These are phyloP conservation scores for Aspergillus pseudotamarii DNA, from an alignment of 2,329 filamentous ascomycete species.

Conservation along the genomic window DNA sequence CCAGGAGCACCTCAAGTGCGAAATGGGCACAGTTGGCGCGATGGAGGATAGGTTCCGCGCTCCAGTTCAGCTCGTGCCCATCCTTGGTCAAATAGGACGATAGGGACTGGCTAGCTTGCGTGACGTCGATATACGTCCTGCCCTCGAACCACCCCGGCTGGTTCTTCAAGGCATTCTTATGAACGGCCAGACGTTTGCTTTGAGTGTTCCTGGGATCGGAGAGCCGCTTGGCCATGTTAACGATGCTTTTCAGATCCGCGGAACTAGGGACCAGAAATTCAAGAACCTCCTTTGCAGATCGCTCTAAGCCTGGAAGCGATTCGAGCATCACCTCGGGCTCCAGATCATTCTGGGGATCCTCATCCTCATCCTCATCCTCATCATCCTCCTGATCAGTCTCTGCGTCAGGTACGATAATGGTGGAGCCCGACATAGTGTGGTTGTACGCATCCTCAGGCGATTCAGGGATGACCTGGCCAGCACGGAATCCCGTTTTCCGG, in stretches of 20 bases:
- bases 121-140: constrained; percentile 40
- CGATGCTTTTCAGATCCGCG: constrained; percentile 28
- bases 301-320: constrained; percentile 41
- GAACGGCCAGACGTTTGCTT: constrained; percentile 30
- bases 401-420: constrained; percentile 33
- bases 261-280: constrained; percentile 38
- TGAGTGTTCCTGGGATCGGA: constrained; percentile 31
- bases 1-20: constrained; percentile 43
- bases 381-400: constrained; percentile 13
- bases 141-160: constrained; percentile 31
- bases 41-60: constrained; percentile 43
- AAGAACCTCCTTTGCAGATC: constrained; percentile 37
- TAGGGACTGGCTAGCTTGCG: constrained; percentile 34
- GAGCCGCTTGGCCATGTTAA: constrained; percentile 33
- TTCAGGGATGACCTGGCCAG: constrained; percentile 21
- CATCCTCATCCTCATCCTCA: constrained; percentile 18
- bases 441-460: constrained; percentile 34
- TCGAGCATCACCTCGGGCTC: constrained; percentile 43
- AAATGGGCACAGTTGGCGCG: constrained; percentile 48
- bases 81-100: constrained; percentile 25
- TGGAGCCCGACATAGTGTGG: constrained; percentile 36
- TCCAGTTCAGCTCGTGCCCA: constrained; percentile 28
- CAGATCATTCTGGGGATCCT: constrained; percentile 19
- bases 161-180: constrained; percentile 26
- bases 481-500: constrained; percentile 13